Evolutionary conservation across 2,329 filamentous ascomycete species (phyloP).

Genomic region (Apiospora malaysiana): DNA sequence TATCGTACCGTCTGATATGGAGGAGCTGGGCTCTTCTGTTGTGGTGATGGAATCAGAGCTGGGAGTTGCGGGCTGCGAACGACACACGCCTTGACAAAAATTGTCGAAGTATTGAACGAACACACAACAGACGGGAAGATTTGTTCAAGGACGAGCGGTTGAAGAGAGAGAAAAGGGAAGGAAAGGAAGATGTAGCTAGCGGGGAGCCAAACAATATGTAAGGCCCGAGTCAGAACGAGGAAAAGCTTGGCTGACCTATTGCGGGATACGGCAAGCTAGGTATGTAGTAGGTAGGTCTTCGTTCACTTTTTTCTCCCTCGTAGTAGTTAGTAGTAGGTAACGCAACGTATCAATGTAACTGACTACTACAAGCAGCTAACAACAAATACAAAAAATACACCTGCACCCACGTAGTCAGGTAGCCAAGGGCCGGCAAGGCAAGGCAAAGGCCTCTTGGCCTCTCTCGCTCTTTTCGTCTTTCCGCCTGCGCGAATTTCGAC

Average conservation of each 20-base stretch:
- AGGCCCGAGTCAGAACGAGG: slow-evolving; percentile 12
- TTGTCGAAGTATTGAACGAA: slow-evolving; percentile 26
- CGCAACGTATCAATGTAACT: slow-evolving; percentile 14
- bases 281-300: too few relatives aligned
- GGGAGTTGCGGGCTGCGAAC: slow-evolving; percentile 36
- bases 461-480: slow-evolving; percentile 22
- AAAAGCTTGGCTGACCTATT: slow-evolving; percentile 20
- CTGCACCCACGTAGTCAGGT: neutral
- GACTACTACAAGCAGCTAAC: slow-evolving; percentile 30
- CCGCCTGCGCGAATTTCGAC: slow-evolving; percentile 27
- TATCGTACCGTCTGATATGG: slow-evolving; percentile 25
- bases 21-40: slow-evolving; percentile 29
- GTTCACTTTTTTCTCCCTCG: too few relatives aligned
- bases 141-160: slow-evolving; percentile 43
- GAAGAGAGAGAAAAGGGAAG: slow-evolving; percentile 32
- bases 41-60: slow-evolving; percentile 26
- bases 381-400: slow-evolving; percentile 26
- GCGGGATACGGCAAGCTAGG: slow-evolving; percentile 5
- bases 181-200: slow-evolving; percentile 28
- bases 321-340: too few relatives aligned
- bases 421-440: too few relatives aligned
- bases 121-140: slow-evolving; percentile 23
- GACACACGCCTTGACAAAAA: slow-evolving; percentile 42
- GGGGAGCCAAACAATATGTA: slow-evolving; percentile 32
- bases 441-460: slow-evolving; percentile 28